Evolutionary conservation across 2,329 filamentous ascomycete species (phyloP).

Genomic region (Meredithiella fracta): DNA sequence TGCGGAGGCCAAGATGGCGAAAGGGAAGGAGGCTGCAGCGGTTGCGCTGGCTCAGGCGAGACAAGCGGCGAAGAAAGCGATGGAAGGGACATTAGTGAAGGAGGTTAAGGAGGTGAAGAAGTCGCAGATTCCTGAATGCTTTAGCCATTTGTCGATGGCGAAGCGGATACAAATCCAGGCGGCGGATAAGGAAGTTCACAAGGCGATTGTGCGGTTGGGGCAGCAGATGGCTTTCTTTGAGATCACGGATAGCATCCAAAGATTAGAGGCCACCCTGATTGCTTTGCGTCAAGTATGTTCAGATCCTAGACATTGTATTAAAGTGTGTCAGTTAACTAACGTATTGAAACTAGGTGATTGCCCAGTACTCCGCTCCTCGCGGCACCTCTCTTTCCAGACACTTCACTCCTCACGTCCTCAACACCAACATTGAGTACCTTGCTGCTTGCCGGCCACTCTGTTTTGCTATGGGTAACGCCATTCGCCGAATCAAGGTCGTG

Average conservation of each 20-base stretch:
- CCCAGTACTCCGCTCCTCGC: slow-evolving; percentile 77
- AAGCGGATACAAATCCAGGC: slow-evolving; percentile 37
- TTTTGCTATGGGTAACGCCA: slow-evolving; percentile 92
- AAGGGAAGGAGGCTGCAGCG: slow-evolving; percentile 7
- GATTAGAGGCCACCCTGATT: slow-evolving; percentile 72
- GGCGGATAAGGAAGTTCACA: slow-evolving; percentile 66
- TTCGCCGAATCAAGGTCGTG: slow-evolving; percentile 82
- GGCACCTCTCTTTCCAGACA: slow-evolving; percentile 77
- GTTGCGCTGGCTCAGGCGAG: slow-evolving; percentile 18
- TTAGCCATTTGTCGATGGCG: slow-evolving; percentile 66
- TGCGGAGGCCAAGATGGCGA: slow-evolving; percentile 28
- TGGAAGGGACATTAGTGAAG: slow-evolving; percentile 23
- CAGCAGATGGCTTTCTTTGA: slow-evolving; percentile 81
- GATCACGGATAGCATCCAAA: slow-evolving; percentile 75
- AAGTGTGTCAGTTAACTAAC: slow-evolving; percentile 13
- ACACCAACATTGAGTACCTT: slow-evolving; percentile 88
- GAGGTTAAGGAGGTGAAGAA: slow-evolving; percentile 33
- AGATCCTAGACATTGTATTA: not conserved
- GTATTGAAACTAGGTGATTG: slow-evolving; percentile 49
- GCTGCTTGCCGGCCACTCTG: slow-evolving; percentile 89
- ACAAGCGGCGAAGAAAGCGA: slow-evolving; percentile 23
- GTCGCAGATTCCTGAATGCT: slow-evolving; percentile 50
- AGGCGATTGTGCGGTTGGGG: slow-evolving; percentile 67
- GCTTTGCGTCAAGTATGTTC: slow-evolving; percentile 67
- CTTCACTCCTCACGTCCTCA: slow-evolving; percentile 77